These are phyloP conservation scores for Epichloe brachyelytri DNA, from an alignment of 2,329 filamentous ascomycete genomes.

Conservation along the genomic window DNA sequence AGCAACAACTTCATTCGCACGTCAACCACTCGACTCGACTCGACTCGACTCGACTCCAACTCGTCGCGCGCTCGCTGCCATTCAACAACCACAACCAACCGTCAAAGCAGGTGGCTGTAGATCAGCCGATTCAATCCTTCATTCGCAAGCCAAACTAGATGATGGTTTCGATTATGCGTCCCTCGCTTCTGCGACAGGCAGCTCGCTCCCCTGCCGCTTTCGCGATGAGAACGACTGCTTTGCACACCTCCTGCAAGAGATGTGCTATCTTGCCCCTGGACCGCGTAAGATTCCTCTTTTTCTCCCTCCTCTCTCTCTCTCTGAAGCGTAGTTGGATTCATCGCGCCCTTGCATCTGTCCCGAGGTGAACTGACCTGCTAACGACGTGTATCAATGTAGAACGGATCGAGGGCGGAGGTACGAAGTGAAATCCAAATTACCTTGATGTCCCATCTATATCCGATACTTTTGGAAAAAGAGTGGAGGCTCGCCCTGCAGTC, in stretches of 20 bases:
- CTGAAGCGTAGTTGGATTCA: not conserved
- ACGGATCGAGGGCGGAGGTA: slow-evolving; percentile 64
- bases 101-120: not conserved
- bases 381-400: slow-evolving; percentile 37
- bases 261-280: slow-evolving; percentile 69
- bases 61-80: not conserved
- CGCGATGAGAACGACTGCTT: slow-evolving; percentile 53
- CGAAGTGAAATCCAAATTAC: slow-evolving; percentile 9
- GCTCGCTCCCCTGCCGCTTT: slow-evolving; percentile 20
- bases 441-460: not conserved
- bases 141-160: not conserved
- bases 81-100: not conserved
- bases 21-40: not conserved
- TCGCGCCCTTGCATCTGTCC: not conserved
- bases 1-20: not conserved
- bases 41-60: not conserved
- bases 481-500: not conserved
- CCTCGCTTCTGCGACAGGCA: slow-evolving; percentile 42
- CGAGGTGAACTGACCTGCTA: slow-evolving; percentile 23
- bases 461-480: not conserved
- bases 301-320: too few species aligned
- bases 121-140: not conserved
- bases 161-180: slow-evolving; percentile 46
- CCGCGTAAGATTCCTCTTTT: slow-evolving; percentile 52
- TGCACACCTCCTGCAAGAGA: slow-evolving; percentile 70